Base-by-base conservation (phyloP, 2,329 filamentous ascomycete genomes). In the Geosmithia flava region DNA sequence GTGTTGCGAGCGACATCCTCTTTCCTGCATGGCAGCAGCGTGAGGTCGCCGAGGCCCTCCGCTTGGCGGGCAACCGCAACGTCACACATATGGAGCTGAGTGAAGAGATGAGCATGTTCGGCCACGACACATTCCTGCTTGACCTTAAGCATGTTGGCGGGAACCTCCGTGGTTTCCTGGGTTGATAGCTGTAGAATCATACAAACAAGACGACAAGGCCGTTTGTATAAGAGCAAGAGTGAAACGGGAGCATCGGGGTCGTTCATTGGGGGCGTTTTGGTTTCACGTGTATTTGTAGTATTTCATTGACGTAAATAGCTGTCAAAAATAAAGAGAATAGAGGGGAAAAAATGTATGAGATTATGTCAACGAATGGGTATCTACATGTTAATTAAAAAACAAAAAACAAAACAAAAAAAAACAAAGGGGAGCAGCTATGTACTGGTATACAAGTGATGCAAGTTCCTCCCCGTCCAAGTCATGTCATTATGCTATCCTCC, bases 21-120 rank as follows among this genome's bases (percentile, higher is more conserved):
- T 98, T 98, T 67, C 93, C 93, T 0, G 89, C 93, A 0, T 98
- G 93, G 91, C 93, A 98, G 69, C 93, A 98, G 69, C 80, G 87
- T 47, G 93, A 98, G 65, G 83, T 98, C 52, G 91, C 90, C 3
- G 83, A 91, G 59, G 85, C 91, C 2, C 70, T 98, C 53, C 78
- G 81, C 51, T 75, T 78, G 33, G 78, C 77, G 0, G 93, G 93
- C 1, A 97, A 95, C 59, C 74, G 78, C 52, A 80, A 77, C 30
- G 90, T 98, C 1, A 83, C 81, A 43, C 89, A 98, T 64, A 78
- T 93, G 15, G 93, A 98, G 69, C 70, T 98, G 46, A 93, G 90
- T 33, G 88, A 97, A 68, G 89, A 97, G 67, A 80, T 93, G 65
- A 95, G 89, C 58, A 68, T 95, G 57, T 98, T 98, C 62, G 93